Evolutionary conservation across 371 early-diverging fungal species (phyloP), one percentile per base, ranked within the genome.

Genomic region (Rhizomucor pusillus): DNA sequence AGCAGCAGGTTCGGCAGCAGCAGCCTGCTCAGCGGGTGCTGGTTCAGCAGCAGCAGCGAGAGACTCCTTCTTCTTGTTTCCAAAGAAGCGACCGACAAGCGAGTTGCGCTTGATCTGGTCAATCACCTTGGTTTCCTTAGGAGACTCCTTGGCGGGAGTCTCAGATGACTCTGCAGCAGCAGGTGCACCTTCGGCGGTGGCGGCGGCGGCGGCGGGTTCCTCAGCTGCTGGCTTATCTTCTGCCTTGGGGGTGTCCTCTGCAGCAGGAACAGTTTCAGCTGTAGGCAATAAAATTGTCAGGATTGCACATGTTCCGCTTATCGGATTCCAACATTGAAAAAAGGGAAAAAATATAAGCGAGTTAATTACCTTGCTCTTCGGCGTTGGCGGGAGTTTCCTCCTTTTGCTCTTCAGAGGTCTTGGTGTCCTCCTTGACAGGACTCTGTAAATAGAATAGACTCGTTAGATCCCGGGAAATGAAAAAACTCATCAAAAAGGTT

Each of bases 21-120:
- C 43, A 40, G 54, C 43, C 24, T 62, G 52, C 20, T 52, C 52
- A 20, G 55, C 50, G 39, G 59, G 47, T 36, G 56, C 40, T 18
- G 40, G 34, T 25, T 48, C 44, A 24, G 52, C 51, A 23, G 57
- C 41, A 39, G 52, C 51, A 23, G 57, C 41, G 29, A 47, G 1
- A 22, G 50, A 49, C 12, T 41, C 48, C 22, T 66, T 62, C 55
- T 69, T 66, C 63, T 71, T 67, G 40, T 71, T 59, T 14, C 66
- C 62, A 49, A 74, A 74, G 50, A 65, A 63, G 45, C 70, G 70
- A 43, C 54, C 59, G 44, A 60, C 63, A 46, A 73, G 57, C 19
- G 75, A 66, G 34, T 62, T 52, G 45, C 66, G 66, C 52, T 74
- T 74, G 44, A 74, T 50, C 22, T 63, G 60, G 29, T 68, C 71